phyloP scores from a whole-genome alignment of 2,329 filamentous ascomycete genomes.

The Exophiala bonariae region DNA sequence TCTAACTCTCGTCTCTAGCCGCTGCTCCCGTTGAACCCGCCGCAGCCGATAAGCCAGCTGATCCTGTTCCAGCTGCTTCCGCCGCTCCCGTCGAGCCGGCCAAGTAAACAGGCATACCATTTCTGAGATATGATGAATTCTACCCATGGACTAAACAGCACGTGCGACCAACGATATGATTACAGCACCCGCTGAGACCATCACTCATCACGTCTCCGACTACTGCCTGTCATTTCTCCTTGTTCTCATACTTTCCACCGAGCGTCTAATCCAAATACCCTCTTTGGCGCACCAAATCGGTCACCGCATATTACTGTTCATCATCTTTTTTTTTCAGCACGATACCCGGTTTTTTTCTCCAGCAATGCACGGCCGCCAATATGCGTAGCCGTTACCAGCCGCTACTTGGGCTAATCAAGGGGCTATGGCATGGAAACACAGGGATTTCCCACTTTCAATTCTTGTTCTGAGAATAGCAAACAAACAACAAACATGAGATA shows the following conservation, averaged over 20 bases:
- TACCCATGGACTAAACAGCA: too few species aligned
- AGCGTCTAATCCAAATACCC: constrained; percentile 24
- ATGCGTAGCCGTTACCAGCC: too few species aligned
- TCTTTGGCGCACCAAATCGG: constrained; percentile 20
- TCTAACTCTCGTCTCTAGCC: constrained; percentile 5
- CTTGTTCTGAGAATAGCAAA: too few species aligned
- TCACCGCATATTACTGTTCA: neutral
- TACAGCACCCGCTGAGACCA: too few species aligned
- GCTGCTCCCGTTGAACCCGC: constrained; percentile 16
- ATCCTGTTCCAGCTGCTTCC: constrained; percentile 19
- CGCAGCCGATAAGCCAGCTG: constrained; percentile 15
- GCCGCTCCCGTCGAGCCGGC: constrained; percentile 12
- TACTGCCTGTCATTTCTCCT: neutral
- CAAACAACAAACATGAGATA: too few species aligned
- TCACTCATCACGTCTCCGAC: neutral
- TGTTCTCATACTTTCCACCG: neutral
- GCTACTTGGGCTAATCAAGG: neutral
- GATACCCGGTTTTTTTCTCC: constrained; percentile 1
- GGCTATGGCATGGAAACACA: too few species aligned
- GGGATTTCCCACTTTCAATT: too few species aligned
- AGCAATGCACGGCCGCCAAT: too few species aligned
- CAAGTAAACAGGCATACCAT: constrained; percentile 8
- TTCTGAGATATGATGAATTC: too few species aligned
- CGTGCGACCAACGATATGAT: too few species aligned
- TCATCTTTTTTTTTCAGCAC: constrained; percentile 1